These are phyloP conservation scores for Fusarium compactum DNA, from an alignment of 2,329 filamentous ascomycete species.

Conservation along the genomic window DNA sequence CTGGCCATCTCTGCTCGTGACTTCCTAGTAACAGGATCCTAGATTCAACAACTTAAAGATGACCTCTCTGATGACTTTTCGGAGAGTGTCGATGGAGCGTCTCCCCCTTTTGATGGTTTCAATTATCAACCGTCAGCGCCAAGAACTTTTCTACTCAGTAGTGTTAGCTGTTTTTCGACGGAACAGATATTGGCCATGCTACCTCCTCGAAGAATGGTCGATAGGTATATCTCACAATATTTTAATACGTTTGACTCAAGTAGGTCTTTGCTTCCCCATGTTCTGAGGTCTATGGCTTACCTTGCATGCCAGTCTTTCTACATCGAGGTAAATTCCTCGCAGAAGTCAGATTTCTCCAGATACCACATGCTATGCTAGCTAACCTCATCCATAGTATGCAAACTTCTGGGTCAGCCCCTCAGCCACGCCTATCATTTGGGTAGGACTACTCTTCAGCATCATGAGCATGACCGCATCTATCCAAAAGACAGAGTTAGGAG, in stretches of 20 bases:
- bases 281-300: not conserved
- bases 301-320: not conserved
- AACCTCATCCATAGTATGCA: not conserved
- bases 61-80: conserved; percentile 3
- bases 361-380: not conserved
- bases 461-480: conserved; percentile 11
- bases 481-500: not conserved
- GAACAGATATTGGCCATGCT: conserved; percentile 29
- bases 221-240: conserved; percentile 36
- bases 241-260: conserved; percentile 36
- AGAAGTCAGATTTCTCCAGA: not conserved
- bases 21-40: not conserved
- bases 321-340: conserved; percentile 21
- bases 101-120: not conserved
- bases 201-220: conserved; percentile 31
- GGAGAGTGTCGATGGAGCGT: not conserved
- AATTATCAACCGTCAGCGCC: not conserved
- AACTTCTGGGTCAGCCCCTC: conserved; percentile 12
- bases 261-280: not conserved
- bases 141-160: conserved; percentile 12
- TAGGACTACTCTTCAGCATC: conserved; percentile 20
- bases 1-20: not conserved
- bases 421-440: conserved; percentile 11
- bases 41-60: conserved; percentile 19
- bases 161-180: not conserved